phyloP scores from a whole-genome alignment of 306 rosid species.

The Bauhinia variegata region DNA sequence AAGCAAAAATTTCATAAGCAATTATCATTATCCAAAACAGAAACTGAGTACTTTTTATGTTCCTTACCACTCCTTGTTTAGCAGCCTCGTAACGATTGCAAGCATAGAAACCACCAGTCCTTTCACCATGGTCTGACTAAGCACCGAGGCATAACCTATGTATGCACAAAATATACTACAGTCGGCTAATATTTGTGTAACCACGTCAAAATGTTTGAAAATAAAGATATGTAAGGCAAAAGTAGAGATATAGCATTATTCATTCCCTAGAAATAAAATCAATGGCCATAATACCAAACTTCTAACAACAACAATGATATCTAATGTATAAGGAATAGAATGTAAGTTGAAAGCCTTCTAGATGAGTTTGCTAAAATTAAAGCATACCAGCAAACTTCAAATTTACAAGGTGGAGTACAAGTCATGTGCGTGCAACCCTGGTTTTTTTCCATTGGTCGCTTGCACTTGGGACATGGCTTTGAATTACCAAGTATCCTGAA shows the following conservation, averaged over 20 bases:
- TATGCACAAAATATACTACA: conserved; percentile 29
- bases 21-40: too few species aligned
- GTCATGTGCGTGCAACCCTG: conserved; percentile 95
- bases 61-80: conserved; percentile 81
- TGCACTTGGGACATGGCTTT: conserved; percentile 95
- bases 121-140: conserved; percentile 94
- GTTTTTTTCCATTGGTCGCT: conserved; percentile 84
- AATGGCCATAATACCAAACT: not conserved
- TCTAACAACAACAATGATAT: not conserved
- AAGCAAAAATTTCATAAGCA: conserved; percentile 22
- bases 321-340: not conserved
- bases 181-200: conserved; percentile 11
- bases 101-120: conserved; percentile 95
- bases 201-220: too few species aligned
- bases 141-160: conserved; percentile 96
- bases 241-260: too few species aligned
- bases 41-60: conserved; percentile 12
- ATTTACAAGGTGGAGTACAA: conserved; percentile 84
- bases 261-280: too few species aligned
- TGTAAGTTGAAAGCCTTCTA: not conserved
- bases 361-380: not conserved
- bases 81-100: conserved; percentile 94
- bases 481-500: too few species aligned
- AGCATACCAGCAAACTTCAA: conserved; percentile 86
- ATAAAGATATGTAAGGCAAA: too few species aligned